These are phyloP conservation scores for Didymella glomerata DNA, from an alignment of 2,329 filamentous ascomycete genomes.

Conservation along the genomic window DNA sequence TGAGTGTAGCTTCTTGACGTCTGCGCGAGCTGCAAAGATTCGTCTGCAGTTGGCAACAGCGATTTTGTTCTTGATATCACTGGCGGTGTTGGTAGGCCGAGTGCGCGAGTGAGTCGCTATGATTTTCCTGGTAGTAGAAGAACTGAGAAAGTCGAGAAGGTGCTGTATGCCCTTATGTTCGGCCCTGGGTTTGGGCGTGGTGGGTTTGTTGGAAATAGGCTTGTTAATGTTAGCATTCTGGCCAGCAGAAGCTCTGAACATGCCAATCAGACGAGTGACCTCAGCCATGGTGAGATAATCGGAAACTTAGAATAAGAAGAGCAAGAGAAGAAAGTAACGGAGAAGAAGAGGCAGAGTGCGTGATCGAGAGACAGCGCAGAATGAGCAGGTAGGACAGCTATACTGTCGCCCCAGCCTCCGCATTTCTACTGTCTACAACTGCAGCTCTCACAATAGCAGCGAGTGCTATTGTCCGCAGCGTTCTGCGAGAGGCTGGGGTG, in stretches of 20 bases:
- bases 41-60: conserved; percentile 34
- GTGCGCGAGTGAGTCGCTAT: neutral
- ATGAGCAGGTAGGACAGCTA: neutral
- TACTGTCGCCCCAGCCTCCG: neutral
- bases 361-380: neutral
- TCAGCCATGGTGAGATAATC: conserved; percentile 33
- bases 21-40: conserved; percentile 27
- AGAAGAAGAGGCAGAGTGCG: neutral
- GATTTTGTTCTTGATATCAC: conserved; percentile 32
- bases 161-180: neutral
- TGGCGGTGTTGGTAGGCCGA: conserved; percentile 15
- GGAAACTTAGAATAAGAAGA: neutral
- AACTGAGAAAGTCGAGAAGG: conserved; percentile 3
- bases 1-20: conserved; percentile 22
- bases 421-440: neutral
- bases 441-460: neutral
- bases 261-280: conserved; percentile 29
- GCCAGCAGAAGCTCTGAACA: conserved; percentile 38
- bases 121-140: neutral
- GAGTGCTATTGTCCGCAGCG: neutral
- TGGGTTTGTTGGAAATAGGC: conserved; percentile 9
- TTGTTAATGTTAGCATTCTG: conserved; percentile 34
- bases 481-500: conserved; percentile 1
- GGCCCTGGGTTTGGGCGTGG: neutral
- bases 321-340: neutral